Percentiles rank a stretch among this genome's conserved stretches.
Conservation (phyloP, 2,329 filamentous ascomycete genomes). For the Simplicillium aogashimaense region DNA sequence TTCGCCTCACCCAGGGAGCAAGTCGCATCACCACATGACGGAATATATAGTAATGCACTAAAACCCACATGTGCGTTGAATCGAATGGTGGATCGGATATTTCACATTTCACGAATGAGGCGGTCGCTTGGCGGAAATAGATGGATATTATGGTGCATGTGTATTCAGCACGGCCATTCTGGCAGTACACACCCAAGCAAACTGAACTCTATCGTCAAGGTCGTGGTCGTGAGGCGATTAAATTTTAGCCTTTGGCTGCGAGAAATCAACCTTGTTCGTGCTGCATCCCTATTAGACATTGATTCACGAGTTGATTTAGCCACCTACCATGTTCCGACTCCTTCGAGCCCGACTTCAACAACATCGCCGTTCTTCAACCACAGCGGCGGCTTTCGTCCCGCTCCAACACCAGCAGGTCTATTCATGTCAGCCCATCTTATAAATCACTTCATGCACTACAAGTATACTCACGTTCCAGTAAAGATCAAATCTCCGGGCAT, state of each 20-base stretch:
- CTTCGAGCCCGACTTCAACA: constrained; percentile 58
- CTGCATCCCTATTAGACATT: constrained; percentile 6
- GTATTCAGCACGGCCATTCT: too few relatives aligned
- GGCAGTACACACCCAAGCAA: too few relatives aligned
- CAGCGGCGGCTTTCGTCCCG: constrained; percentile 55
- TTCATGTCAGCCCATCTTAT: constrained; percentile 1
- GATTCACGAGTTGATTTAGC: not conserved
- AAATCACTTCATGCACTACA: not conserved
- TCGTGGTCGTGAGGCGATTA: too few relatives aligned
- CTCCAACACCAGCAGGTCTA: constrained; percentile 59
- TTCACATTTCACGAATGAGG: too few relatives aligned
- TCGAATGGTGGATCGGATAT: too few relatives aligned
- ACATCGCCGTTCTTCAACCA: constrained; percentile 64
- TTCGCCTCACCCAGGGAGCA: too few relatives aligned
- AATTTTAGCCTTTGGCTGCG: not conserved
- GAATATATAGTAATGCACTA: too few relatives aligned
- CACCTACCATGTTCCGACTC: constrained; percentile 47
- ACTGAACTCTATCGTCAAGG: too few relatives aligned
- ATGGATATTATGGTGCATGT: too few relatives aligned
- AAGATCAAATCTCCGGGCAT: constrained; percentile 57
- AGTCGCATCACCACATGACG: too few relatives aligned
- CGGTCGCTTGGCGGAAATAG: too few relatives aligned
- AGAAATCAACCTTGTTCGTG: constrained; percentile 21
- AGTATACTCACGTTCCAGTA: constrained; percentile 45
- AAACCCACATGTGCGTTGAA: too few relatives aligned